Evolutionary conservation across 1,284 basidiomycete species (phyloP), one percentile per base, ranked within the genome.

Genomic region (Anthracocystis setariae): DNA sequence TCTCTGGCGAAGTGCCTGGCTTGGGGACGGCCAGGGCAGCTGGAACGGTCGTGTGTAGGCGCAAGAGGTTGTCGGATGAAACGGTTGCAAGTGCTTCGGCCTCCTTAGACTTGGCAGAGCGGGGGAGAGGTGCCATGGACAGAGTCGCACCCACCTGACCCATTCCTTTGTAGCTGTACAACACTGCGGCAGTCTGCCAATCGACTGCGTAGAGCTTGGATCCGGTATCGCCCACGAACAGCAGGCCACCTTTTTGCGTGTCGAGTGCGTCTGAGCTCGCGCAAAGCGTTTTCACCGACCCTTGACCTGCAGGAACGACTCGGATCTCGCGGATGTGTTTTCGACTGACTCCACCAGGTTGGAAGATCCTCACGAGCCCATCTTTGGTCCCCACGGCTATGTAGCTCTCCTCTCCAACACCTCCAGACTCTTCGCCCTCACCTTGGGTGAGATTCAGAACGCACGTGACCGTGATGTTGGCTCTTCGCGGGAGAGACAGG

Each of bases 181-280:
- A n/a, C 21, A 76, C 53, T 1, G 27, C 20, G 3, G 67, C 73
- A 2, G 52, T 54, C 44, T 58, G 29, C 70, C 69, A 73, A 29
- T 77, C 73, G 17, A 79, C 66, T 0, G 66, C 59, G 32, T 64
- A 79, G 4, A 77, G 18, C 43, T 76, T 74, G 1, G 58, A 64
- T 1, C 63, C 58, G 1, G 73, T 74, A 24, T 79, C 77, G 5
- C 70, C 72, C 3, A 71, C 75, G 18, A 77, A 65, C 13, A 79
- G 24, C 44, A 74, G 35, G 3, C 73, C 73, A 3, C 59, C 55
- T 4, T 32, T 52, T 7, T 32, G 35, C 2, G 51, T 20, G n/a
- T 67, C 66, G 7, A 69, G 39, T 7, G 62, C 20, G 0, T 32
- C n/a, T 1, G 58, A 49, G 2, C 61, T 65, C 3, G 54, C 53